Evolutionary conservation across 371 early-diverging fungal species (phyloP).

Genomic region (Mortierella polycephala): DNA sequence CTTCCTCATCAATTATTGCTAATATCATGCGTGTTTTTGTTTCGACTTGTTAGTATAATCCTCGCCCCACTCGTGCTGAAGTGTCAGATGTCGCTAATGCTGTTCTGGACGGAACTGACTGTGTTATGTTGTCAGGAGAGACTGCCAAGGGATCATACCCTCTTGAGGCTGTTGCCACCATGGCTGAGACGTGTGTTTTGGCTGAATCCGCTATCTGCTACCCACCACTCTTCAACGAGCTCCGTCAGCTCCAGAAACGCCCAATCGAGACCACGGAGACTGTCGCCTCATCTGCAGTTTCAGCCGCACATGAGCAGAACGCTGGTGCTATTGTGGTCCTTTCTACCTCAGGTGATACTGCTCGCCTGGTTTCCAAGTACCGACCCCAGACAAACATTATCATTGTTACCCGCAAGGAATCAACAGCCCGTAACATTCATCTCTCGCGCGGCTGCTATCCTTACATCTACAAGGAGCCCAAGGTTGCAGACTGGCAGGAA

Average conservation of each 20-base stretch:
- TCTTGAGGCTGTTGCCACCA: constrained; percentile 76
- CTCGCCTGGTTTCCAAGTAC: constrained; percentile 93
- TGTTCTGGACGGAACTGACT: constrained; percentile 95
- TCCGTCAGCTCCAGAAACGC: constrained; percentile 75
- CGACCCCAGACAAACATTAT: constrained; percentile 93
- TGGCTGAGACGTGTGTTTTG: constrained; percentile 77
- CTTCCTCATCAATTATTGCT: too few relatives aligned
- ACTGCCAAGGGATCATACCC: constrained; percentile 94
- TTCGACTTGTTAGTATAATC: constrained; percentile 63
- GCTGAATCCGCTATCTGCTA: constrained; percentile 84
- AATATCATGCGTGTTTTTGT: background rate
- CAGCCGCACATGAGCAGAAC: constrained; percentile 85
- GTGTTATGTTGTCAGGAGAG: constrained; percentile 99
- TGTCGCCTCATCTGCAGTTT: constrained; percentile 94
- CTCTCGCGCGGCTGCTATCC: constrained; percentile 92
- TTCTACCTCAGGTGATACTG: constrained; percentile 79
- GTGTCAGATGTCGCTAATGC: constrained; percentile 99
- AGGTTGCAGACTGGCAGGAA: constrained; percentile 77
- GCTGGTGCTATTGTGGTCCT: constrained; percentile 89
- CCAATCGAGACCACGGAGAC: constrained; percentile 90
- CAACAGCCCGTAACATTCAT: constrained; percentile 87
- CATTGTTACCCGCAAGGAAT: constrained; percentile 85
- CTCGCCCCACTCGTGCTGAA: constrained; percentile 97
- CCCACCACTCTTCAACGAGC: constrained; percentile 80
- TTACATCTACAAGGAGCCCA: constrained; percentile 77